Evolutionary conservation across 2,329 filamentous ascomycete genomes (phyloP).

Genomic region (Aspergillus melleus): DNA sequence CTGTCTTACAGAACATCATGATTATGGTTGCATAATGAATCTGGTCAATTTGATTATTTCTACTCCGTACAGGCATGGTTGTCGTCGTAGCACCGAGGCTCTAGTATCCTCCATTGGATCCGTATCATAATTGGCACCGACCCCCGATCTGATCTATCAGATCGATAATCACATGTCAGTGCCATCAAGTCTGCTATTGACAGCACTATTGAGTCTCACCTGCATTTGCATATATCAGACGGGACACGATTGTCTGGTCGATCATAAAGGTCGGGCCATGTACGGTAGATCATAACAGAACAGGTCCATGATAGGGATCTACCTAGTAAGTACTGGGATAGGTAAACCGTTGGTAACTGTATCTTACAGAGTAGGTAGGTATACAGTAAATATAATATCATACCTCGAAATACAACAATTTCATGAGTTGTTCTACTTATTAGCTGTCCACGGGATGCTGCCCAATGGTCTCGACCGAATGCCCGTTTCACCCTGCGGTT

Average conservation of each 20-base stretch:
- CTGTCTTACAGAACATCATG: conserved; percentile 1
- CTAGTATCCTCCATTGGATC: no score
- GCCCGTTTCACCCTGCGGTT: neutral
- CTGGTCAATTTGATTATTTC: neutral
- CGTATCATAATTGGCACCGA: no score
- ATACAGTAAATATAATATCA: no score
- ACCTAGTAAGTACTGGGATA: neutral
- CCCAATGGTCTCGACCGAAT: neutral
- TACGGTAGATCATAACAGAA: neutral
- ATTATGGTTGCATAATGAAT: conserved; percentile 17
- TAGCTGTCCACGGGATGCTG: no score
- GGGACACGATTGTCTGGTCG: conserved; percentile 2
- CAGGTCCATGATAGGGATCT: neutral
- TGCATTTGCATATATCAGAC: conserved; percentile 10
- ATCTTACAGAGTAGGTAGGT: neutral
- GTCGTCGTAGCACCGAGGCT: neutral
- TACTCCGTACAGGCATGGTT: neutral
- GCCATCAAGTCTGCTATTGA: conserved; percentile 13
- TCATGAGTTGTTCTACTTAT: no score
- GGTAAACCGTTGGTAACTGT: neutral
- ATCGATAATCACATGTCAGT: conserved; percentile 2
- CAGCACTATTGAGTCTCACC: conserved; percentile 12
- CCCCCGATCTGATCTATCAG: conserved; percentile 8
- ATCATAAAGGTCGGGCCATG: neutral
- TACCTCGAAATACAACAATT: neutral